Evolutionary conservation across 352 stramenopile species (phyloP).

Genomic region (Phytophthora syringae): DNA sequence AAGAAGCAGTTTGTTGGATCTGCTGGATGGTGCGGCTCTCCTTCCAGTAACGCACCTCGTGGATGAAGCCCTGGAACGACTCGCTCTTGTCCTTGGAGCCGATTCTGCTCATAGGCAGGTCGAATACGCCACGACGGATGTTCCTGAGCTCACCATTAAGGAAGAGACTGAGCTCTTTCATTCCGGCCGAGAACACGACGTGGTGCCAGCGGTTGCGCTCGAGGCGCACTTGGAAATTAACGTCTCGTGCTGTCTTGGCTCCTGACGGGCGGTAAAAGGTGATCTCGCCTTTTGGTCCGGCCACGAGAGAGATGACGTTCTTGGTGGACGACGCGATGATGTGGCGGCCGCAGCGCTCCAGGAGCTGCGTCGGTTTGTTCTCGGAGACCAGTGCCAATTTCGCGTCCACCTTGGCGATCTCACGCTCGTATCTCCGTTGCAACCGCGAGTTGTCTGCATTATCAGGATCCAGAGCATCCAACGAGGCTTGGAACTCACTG

Average conservation of each 20-base stretch:
- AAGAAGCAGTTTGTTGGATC: slow-evolving; percentile 37
- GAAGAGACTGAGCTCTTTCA: slow-evolving; percentile 57
- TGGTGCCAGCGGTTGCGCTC: slow-evolving; percentile 66
- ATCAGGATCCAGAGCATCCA: slow-evolving; percentile 31
- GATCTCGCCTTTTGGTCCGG: slow-evolving; percentile 39
- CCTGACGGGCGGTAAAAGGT: slow-evolving; percentile 44
- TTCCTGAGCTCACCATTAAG: slow-evolving; percentile 52
- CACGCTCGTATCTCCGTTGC: slow-evolving; percentile 56
- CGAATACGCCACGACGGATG: slow-evolving; percentile 56
- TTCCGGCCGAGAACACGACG: slow-evolving; percentile 56
- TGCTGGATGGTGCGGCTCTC: slow-evolving; percentile 45
- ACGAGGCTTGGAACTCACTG: slow-evolving; percentile 39
- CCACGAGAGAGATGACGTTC: slow-evolving; percentile 60
- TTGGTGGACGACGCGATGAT: slow-evolving; percentile 62
- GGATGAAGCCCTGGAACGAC: slow-evolving; percentile 68
- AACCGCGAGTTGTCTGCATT: slow-evolving; percentile 41
- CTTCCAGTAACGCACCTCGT: slow-evolving; percentile 78
- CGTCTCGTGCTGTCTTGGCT: slow-evolving; percentile 42
- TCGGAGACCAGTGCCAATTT: slow-evolving; percentile 62
- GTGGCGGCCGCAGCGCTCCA: slow-evolving; percentile 62
- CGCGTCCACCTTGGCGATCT: slow-evolving; percentile 62
- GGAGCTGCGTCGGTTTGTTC: slow-evolving; percentile 52
- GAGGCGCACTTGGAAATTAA: slow-evolving; percentile 54
- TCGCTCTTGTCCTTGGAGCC: slow-evolving; percentile 45
- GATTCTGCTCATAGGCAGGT: slow-evolving; percentile 58